These are phyloP conservation scores for Dorcoceras hygrometricum DNA, from an alignment of 257 asterid species.

Conservation along the genomic window DNA sequence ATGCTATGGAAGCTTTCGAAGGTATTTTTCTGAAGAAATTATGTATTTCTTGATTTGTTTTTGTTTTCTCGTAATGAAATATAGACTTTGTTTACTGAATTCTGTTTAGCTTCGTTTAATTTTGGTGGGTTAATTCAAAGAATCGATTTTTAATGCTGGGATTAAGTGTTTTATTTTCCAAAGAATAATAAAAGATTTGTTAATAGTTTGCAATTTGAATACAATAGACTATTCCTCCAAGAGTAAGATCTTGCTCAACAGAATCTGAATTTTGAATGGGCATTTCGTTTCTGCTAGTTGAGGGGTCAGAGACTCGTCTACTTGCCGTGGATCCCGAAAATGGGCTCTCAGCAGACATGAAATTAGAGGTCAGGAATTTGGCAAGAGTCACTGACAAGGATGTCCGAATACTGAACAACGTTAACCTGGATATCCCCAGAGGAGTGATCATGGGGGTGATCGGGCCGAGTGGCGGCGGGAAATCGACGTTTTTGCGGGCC, in stretches of 20 bases:
- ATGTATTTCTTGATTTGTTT: too few species aligned
- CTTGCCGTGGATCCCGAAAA: conserved; percentile 31
- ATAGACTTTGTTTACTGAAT: background rate
- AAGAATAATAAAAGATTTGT: background rate
- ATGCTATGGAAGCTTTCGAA: too few species aligned
- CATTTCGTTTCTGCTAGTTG: conserved; percentile 21
- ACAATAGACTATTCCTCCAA: too few species aligned
- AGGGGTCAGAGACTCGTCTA: conserved; percentile 39
- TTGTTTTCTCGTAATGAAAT: background rate
- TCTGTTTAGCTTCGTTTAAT: too few species aligned
- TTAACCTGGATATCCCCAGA: conserved; percentile 55
- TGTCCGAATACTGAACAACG: conserved; percentile 43
- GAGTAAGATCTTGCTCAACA: background rate
- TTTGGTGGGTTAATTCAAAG: background rate
- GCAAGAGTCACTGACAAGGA: conserved; percentile 33
- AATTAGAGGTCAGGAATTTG: conserved; percentile 49
- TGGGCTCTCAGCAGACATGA: conserved; percentile 27
- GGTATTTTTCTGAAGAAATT: background rate
- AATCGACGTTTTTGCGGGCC: conserved; percentile 71
- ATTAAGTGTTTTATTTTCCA: too few species aligned
- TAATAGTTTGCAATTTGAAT: background rate
- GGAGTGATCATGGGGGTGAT: conserved; percentile 74
- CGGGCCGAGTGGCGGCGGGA: conserved; percentile 90
- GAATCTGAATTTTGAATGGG: background rate
- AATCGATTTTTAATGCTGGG: background rate